Evolutionary conservation across 202 grass and related monocot species (phyloP).

Genomic region (Panicum virgatum): DNA sequence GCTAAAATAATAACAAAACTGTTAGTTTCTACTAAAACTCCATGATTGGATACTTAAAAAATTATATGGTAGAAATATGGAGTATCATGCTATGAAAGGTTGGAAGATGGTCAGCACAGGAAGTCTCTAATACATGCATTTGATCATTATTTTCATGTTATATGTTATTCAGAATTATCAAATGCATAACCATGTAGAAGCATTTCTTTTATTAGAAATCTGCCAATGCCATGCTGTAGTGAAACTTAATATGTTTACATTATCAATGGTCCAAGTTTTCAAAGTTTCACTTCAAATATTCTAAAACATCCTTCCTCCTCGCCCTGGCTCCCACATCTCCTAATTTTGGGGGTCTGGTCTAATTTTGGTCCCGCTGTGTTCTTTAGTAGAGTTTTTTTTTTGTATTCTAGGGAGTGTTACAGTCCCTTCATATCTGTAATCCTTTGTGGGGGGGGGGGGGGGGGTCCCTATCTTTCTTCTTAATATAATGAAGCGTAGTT

Average conservation of each 20-base stretch:
- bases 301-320: not conserved
- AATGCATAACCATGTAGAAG: not conserved
- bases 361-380: no score
- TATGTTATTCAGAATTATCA: constrained; percentile 20
- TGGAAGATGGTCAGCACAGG: not conserved
- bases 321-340: no score
- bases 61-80: not conserved
- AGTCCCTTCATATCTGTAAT: no score
- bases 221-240: not conserved
- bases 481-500: no score
- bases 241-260: not conserved
- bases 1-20: not conserved
- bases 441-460: no score
- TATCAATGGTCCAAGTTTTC: not conserved
- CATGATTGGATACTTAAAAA: constrained; percentile 18
- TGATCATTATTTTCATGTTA: not conserved
- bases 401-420: no score
- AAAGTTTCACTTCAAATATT: not conserved
- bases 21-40: constrained; percentile 1
- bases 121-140: not conserved
- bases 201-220: not conserved
- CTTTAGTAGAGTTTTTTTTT: no score
- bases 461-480: no score
- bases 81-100: constrained; percentile 9
- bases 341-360: no score